Evolutionary conservation across 345 rosid species (phyloP), one percentile per base, ranked within the genome.

Genomic region (Triadica sebifera): DNA sequence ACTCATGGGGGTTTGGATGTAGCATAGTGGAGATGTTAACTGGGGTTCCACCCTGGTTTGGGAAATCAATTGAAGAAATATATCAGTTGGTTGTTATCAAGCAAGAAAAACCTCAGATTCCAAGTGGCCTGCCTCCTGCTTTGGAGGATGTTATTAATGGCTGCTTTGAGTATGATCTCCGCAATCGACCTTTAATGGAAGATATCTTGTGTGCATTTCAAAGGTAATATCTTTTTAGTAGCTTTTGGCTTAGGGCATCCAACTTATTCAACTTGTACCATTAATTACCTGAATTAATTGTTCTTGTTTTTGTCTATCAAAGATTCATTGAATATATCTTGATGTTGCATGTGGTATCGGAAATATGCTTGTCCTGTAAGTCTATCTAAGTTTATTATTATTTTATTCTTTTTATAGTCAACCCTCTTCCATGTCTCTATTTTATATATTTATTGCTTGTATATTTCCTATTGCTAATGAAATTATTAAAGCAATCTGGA

Each of bases 1-100:
- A 87, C 73, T 41, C 83, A 1, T 87, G 90, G 90, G 88, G 88
- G 10, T 87, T 87, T 20, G 90, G 86, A 16, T 87, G 88, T 76
- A 77, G 88, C 81, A 73, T 83, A 19, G 70, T 87, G 52, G 90
- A 87, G 80, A 87, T 87, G 86, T 58, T 85, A 77, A 79, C 84
- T 41, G 90, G 90, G 46, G 64, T 74, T 25, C 85, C 61, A 25
- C 90, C 90, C 7, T 87, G 88, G 88, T 85, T 79, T 83, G 86
- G 86, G 61, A 85, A 81, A 67, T 87, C 88, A 20, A 29, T 69
- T 47, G 83, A 83, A 45, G 86, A 85, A 80, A 83, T 85, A 37
- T 80, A 81, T 76, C 73, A 70, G 3, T 75, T 74, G 13, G 88
- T 87, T 69, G 88, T 87, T 71, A 51, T 87, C 69, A 85, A 78